phyloP scores from a whole-genome alignment of 2,329 filamentous ascomycete genomes.

The Aspergillus uvarum region DNA sequence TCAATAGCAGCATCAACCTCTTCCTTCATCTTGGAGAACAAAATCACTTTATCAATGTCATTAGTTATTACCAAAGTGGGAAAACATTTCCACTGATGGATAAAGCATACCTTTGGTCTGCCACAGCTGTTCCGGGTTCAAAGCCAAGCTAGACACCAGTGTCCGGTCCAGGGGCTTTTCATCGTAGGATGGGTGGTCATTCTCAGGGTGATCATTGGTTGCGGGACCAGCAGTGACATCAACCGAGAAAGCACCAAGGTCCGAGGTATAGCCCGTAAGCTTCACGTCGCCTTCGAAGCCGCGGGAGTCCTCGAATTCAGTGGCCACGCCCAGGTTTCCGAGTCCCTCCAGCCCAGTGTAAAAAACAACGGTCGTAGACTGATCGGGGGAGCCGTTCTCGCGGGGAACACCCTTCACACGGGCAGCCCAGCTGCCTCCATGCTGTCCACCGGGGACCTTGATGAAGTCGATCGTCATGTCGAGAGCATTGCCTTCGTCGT shows the following conservation, averaged over 20 bases:
- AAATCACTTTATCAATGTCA: no score
- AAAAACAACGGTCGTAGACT: conserved; percentile 77
- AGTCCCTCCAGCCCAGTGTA: conserved; percentile 78
- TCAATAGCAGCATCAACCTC: conserved; percentile 60
- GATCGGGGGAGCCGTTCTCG: conserved; percentile 62
- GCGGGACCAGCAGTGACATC: conserved; percentile 70
- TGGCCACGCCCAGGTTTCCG: conserved; percentile 63
- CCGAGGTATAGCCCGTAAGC: conserved; percentile 66
- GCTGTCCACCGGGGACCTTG: conserved; percentile 79
- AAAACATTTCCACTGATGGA: neutral
- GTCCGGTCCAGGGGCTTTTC: conserved; percentile 74
- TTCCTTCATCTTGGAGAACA: conserved; percentile 65
- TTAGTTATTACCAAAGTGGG: no score
- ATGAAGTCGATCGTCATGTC: conserved; percentile 93
- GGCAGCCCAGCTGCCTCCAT: conserved; percentile 90
- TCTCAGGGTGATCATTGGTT: conserved; percentile 58
- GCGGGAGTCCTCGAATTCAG: conserved; percentile 49
- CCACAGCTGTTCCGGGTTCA: conserved; percentile 73
- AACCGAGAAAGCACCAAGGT: conserved; percentile 77
- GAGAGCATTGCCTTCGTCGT: conserved; percentile 82
- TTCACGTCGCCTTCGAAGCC: conserved; percentile 64
- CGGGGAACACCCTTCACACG: conserved; percentile 79
- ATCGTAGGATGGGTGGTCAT: conserved; percentile 62
- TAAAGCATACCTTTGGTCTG: conserved; percentile 66
- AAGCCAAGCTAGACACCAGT: conserved; percentile 68